Evolutionary conservation across 169 alveolate species (phyloP), one percentile per base, ranked within the genome.

Genomic region (Blepharisma undulans): DNA sequence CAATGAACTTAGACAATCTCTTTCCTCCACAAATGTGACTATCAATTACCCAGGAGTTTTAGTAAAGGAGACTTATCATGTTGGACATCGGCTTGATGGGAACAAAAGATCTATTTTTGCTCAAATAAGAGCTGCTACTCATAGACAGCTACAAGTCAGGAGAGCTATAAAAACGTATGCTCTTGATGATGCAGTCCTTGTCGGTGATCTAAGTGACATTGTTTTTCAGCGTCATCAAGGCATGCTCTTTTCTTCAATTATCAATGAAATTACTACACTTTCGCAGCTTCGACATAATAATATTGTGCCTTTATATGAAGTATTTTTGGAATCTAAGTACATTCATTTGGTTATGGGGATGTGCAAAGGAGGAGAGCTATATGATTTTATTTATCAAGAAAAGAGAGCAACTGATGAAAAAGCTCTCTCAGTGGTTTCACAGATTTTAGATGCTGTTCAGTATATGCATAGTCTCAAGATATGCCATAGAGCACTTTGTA

Each of bases 301-400:
- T 82, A 91, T 96, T 16, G 76, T 94, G n/a, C 92, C 91, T 79
- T 91, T 94, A n/a, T 91, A 82, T 76, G 94, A 92, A 32, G 88
- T 78, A 25, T 95, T 80, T 84, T 92, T 90, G 25, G 96, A 94
- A 72, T 82, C 77, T 32, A 89, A 76, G 61, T 84, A 89, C 36
- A 74, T 94, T 76, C 95, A 94, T 85, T 59, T 92, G 79, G 96
- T 95, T 14, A 91, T 89, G 86, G 96, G 90, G 84, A 78, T 79
- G 61, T 89, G 92, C 22, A 92, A 92, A 90, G 97, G 97, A 36
- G 95, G 96, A 87, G 97, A 95, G 77, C 85, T 95, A 22, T 92
- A 86, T 72, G 95, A 94, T 78, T 86, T 81, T 61, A 87, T 94
- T 22, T 48, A 72, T 2, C 16, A 60, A 16, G 33, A 84, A 7